Conservation (phyloP, 108 stramenopile species). For the Nitzschia sp. region DNA sequence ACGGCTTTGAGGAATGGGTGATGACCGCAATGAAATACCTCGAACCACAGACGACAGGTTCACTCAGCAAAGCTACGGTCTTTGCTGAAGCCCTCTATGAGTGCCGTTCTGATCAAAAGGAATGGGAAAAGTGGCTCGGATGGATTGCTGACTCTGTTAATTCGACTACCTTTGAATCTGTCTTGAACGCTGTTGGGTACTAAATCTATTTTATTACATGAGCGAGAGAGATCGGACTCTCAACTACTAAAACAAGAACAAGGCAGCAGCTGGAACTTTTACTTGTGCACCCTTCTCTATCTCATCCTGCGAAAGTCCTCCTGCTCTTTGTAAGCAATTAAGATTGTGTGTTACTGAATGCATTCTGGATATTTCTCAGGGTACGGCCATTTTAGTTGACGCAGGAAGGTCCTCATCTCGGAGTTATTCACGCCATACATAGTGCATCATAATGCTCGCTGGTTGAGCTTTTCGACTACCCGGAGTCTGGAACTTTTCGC, state of each 20-base stretch:
- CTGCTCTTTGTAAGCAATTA: neutral
- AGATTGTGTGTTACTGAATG: neutral
- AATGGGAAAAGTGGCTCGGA: neutral
- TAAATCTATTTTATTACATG: neutral
- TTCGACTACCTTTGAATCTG: neutral
- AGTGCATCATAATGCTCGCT: too few species aligned
- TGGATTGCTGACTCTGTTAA: slow-evolving; percentile 1
- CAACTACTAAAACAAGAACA: neutral
- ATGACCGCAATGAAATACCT: slow-evolving; percentile 1
- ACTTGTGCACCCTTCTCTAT: slow-evolving; percentile 1
- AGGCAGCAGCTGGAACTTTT: neutral
- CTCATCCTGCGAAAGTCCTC: neutral
- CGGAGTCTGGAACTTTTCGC: too few species aligned
- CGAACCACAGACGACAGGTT: neutral
- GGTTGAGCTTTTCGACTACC: too few species aligned
- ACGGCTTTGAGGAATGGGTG: slow-evolving; percentile 1
- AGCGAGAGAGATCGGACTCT: neutral
- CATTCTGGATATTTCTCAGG: too few species aligned
- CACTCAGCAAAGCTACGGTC: neutral
- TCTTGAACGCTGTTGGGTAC: neutral
- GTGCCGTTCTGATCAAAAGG: neutral
- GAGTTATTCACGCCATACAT: too few species aligned
- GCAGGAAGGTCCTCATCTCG: too few species aligned
- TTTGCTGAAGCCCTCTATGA: neutral
- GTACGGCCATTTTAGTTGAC: too few species aligned